Conservation (phyloP, 2,329 filamentous ascomycete genomes). For the Daldinia sp. region DNA sequence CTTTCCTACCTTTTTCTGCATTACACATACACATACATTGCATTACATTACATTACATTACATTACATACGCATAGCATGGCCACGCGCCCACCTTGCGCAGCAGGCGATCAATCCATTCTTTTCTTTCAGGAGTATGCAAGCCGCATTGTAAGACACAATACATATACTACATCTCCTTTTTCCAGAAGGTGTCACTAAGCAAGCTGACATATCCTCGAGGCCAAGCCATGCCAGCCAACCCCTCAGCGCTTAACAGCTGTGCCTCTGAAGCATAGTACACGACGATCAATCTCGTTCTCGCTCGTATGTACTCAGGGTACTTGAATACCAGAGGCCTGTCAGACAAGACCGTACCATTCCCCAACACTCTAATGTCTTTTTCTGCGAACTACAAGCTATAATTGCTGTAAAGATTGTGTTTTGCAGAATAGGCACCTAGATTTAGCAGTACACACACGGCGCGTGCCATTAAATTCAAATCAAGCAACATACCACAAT, state of each 20-base stretch:
- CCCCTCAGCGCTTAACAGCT: background rate
- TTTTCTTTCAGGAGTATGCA: background rate
- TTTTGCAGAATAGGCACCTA: background rate
- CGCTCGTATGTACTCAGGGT: background rate
- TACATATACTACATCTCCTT: conserved; percentile 2
- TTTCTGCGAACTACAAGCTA: background rate
- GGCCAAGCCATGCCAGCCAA: background rate
- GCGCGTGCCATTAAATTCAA: background rate
- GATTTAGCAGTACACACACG: background rate
- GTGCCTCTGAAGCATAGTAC: background rate
- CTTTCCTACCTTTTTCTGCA: background rate
- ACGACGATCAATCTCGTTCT: background rate
- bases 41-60: background rate
- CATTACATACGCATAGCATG: background rate
- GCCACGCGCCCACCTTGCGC: background rate
- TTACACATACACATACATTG: too few species aligned
- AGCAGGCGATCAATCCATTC: conserved; percentile 4
- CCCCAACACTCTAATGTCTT: background rate
- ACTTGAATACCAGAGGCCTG: background rate
- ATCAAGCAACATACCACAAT: background rate
- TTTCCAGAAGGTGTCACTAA: conserved; percentile 39
- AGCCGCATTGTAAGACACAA: background rate
- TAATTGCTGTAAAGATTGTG: background rate
- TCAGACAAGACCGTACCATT: background rate
- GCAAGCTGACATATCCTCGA: background rate